Conservation (phyloP, 257 asterid genomes). For the Jaltomata sinuosa region DNA sequence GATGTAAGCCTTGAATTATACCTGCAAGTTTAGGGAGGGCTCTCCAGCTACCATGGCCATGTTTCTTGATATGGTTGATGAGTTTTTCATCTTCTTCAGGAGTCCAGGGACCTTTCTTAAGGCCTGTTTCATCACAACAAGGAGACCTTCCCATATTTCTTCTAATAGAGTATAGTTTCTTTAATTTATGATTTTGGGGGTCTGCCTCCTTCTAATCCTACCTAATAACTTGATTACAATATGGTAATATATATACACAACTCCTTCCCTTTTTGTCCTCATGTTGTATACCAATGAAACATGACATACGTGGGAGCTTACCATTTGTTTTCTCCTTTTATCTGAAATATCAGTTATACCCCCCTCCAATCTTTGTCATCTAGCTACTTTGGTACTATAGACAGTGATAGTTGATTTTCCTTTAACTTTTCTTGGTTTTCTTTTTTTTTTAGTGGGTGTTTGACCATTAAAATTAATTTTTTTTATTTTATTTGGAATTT, state of each 20-base stretch:
- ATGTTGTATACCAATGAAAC: conserved; percentile 26
- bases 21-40: conserved; percentile 87
- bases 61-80: conserved; percentile 45
- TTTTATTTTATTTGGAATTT: no score
- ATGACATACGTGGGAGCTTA: conserved; percentile 5
- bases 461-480: no score
- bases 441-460: no score
- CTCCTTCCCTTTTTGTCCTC: conserved; percentile 20
- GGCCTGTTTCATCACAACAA: conserved; percentile 51
- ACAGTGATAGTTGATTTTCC: neutral
- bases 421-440: neutral
- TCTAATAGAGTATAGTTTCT: conserved; percentile 6
- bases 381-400: neutral
- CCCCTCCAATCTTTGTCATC: neutral
- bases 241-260: conserved; percentile 17
- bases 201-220: conserved; percentile 45
- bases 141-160: conserved; percentile 69
- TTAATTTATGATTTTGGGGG: conserved; percentile 8
- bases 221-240: conserved; percentile 32
- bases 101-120: conserved; percentile 97
- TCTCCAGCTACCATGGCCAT: conserved; percentile 95
- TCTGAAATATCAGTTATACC: conserved; percentile 6
- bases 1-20: neutral
- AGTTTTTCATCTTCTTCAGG: conserved; percentile 81
- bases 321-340: conserved; percentile 7